Evolutionary conservation across 352 stramenopile species (phyloP), one percentile per base, ranked within the genome.

Genomic region (Globisporangium paroecandrum): DNA sequence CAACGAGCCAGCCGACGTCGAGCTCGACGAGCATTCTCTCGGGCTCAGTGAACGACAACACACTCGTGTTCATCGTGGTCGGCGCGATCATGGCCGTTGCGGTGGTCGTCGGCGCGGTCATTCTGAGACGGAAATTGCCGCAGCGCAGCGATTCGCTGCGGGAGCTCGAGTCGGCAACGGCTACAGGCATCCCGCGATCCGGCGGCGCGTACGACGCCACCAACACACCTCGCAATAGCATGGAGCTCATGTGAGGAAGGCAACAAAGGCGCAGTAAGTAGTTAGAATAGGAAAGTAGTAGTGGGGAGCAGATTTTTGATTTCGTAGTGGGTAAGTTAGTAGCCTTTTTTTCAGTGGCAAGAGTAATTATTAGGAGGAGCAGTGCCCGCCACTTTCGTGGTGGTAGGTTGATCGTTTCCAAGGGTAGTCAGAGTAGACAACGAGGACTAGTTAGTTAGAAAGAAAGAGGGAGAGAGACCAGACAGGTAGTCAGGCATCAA

Each of bases 141-240:
- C 32, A 56, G 20, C 65, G 65, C 58, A 57, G 60, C 65, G 22
- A 70, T 8, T 60, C 59, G 22, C 32, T 65, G 13, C 58, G 56
- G 25, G 65, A 65, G n/a, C 29, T 65, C 47, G 74, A 82, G 64
- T 62, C 67, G 0, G 71, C 62, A 20, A 85, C 76, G 6, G 64
- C 66, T 34, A 58, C 73, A 41, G 56, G 22, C 12, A 49, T n/a
- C 34, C 51, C 24, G 12, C 34, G 53, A 22, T 13, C 18, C 4
- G 51, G 25, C 0, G 38, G 36, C 43, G 32, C 13, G 27, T 68
- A 72, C 34, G 32, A 32, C 20, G 62, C 62, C 7, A 38, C 54
- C 7, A 60, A 15, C 41, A 72, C 61, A 8, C 61, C 67, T 27
- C 67, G 62, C 12, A 25, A 41, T 15, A 36, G 47, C 54, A 27